These are phyloP conservation scores for Podospora conica DNA, from an alignment of 495 filamentous ascomycete species.

Conservation along the genomic window DNA sequence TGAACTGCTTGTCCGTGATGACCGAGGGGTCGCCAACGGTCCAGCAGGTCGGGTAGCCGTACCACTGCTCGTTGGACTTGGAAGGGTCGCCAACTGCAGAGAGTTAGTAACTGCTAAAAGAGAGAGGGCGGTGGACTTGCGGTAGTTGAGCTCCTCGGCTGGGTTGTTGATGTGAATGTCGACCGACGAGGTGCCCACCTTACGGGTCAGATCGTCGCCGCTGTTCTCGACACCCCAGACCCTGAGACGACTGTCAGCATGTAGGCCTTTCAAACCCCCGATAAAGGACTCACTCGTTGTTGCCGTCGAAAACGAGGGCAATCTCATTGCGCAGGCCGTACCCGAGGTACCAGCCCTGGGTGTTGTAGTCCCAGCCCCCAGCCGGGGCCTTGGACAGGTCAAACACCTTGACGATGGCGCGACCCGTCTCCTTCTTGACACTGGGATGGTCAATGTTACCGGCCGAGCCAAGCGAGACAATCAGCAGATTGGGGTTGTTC, in stretches of 20 bases:
- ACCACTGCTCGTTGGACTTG: conserved; percentile 40
- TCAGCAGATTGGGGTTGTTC: conserved; percentile 41
- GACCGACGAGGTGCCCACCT: conserved; percentile 36
- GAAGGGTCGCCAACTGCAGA: conserved; percentile 50
- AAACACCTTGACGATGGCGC: conserved; percentile 57
- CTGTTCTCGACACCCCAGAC: conserved; percentile 56
- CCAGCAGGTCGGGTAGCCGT: conserved; percentile 62
- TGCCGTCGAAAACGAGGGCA: conserved; percentile 51
- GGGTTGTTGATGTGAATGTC: conserved; percentile 64
- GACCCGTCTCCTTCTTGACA: conserved; percentile 42
- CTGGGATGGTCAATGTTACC: conserved; percentile 52
- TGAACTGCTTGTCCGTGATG: conserved; percentile 41
- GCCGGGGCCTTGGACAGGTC: conserved; percentile 41
- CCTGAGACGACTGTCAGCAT: not conserved
- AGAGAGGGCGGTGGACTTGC: conserved; percentile 38
- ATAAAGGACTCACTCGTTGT: conserved; percentile 5
- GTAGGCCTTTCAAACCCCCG: not conserved
- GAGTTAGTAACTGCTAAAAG: conserved; percentile 14
- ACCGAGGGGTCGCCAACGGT: conserved; percentile 50
- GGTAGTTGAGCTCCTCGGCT: conserved; percentile 65
- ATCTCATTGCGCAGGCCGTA: conserved; percentile 66
- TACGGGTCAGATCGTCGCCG: conserved; percentile 54
- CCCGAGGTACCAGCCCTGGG: conserved; percentile 50
- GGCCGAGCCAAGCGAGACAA: conserved; percentile 53
- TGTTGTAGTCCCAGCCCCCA: conserved; percentile 44